Evolutionary conservation across 805 yeast species (phyloP), one percentile per base, ranked within the genome.

Genomic region (Ogataea paradorogensis): DNA sequence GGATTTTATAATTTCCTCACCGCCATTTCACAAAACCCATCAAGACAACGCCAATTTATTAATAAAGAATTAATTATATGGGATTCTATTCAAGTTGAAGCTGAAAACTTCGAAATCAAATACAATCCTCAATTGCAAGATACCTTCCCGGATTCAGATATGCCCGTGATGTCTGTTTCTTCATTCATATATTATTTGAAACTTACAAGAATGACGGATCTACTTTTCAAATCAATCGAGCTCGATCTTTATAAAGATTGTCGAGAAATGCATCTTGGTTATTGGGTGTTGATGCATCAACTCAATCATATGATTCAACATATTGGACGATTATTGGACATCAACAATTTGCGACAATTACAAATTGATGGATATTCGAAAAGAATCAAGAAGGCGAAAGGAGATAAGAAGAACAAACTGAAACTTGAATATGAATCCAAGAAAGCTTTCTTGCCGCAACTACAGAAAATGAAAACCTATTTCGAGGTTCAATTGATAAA

Each of bases 11-110:
- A 73, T 51, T 62, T 66, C 66, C 54, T 72, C 16, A 67, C 71
- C 37, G 63, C 67, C 9, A 51, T 63, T 13, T 68, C 78, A 5
- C 82, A 81, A 58, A 91, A 91, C 53, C 80, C 88, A 25, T 78
- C 95, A 35, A 72, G 96, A 40, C 89, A 87, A 54, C 76, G 96
- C 47, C 96, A 87, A 57, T 76, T 83, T 46, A 63, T 82, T 52
- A 66, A 80, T 47, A 67, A 80, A 53, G 66, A 73, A 53, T 54
- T 79, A 40, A 52, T 73, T 32, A 48, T 72, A 3, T 86, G 91
- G 84, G 97, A 91, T 60, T 72, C 88, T 2, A 64, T 86, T 23
- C 97, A 91, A 54, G 93, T 84, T 8, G 72, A 73, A 28, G 71
- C 84, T 38, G 95, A 87, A 52, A 61, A 67, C 5, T 67, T 80